Conservation (phyloP, 768 basidiomycete genomes). For the Pulveroboletus sp. region DNA sequence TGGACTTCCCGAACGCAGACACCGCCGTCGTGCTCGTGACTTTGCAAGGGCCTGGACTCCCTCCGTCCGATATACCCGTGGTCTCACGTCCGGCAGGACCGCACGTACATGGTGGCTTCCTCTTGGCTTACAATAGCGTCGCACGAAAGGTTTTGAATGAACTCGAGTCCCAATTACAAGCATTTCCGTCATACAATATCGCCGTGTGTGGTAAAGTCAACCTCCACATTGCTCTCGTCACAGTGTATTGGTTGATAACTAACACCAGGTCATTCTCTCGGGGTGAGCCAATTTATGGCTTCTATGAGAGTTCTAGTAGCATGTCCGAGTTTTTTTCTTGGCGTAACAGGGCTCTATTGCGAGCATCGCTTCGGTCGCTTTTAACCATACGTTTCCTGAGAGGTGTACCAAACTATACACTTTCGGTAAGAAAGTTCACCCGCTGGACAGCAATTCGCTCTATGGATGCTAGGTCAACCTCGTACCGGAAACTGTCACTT, state of each 20-base stretch:
- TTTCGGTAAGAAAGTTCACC: constrained; percentile 33
- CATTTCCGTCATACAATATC: constrained; percentile 32
- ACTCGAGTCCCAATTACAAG: constrained; percentile 29
- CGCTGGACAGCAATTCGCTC: not conserved
- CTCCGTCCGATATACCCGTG: constrained; percentile 4
- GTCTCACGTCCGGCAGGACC: constrained; percentile 9
- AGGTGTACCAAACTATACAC: constrained; percentile 36
- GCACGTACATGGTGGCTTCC: constrained; percentile 35
- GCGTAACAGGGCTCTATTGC: constrained; percentile 34
- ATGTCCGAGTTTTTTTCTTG: constrained; percentile 1
- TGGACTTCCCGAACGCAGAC: constrained; percentile 11
- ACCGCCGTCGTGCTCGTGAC: constrained; percentile 16
- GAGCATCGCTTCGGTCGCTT: constrained; percentile 34
- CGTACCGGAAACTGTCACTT: constrained; percentile 41
- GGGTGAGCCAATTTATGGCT: constrained; percentile 21
- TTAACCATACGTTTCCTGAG: constrained; percentile 28
- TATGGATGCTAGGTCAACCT: constrained; percentile 41
- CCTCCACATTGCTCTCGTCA: not conserved
- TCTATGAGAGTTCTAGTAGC: not conserved
- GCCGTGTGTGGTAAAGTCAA: constrained; percentile 28
- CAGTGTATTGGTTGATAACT: constrained; percentile 1
- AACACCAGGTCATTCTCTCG: constrained; percentile 38
- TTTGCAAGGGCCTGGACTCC: constrained; percentile 25
- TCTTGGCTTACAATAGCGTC: constrained; percentile 34
- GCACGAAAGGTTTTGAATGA: constrained; percentile 25